Conservation (phyloP, 2,329 filamentous ascomycete genomes). For the Fusarium sp. region DNA sequence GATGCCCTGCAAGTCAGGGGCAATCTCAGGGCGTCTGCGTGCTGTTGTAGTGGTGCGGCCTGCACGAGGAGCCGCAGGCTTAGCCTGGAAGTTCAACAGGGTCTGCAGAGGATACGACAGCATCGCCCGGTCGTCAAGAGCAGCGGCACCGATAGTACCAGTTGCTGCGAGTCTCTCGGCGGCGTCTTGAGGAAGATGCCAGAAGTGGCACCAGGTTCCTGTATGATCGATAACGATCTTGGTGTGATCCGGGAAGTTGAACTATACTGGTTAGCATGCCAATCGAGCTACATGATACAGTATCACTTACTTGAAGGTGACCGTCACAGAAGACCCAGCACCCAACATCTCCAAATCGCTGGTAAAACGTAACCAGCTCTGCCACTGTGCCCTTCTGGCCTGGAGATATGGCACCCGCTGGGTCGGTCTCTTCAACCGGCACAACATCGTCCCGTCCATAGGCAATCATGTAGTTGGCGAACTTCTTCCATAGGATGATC, state of each 20-base stretch:
- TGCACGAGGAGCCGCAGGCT: conserved; percentile 58
- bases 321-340: conserved; percentile 88
- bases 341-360: conserved; percentile 84
- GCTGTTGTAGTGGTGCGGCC: conserved; percentile 63
- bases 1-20: conserved; percentile 72
- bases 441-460: conserved; percentile 80
- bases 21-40: conserved; percentile 72
- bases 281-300: background rate
- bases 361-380: conserved; percentile 83
- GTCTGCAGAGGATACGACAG: conserved; percentile 81
- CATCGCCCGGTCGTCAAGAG: conserved; percentile 78
- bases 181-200: conserved; percentile 80
- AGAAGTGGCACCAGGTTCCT: conserved; percentile 83
- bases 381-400: conserved; percentile 57
- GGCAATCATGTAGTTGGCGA: conserved; percentile 81
- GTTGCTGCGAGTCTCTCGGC: conserved; percentile 74
- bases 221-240: conserved; percentile 84
- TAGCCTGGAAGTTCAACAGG: conserved; percentile 76
- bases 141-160: conserved; percentile 78
- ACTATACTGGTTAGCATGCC: conserved; percentile 62
- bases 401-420: conserved; percentile 58
- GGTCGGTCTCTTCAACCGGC: conserved; percentile 62
- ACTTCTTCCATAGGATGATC: conserved; percentile 79
- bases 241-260: conserved; percentile 91
- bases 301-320: conserved; percentile 74